phyloP scores from a whole-genome alignment of 208 protist genomes.

The Acanthamoeba lenticulata region DNA sequence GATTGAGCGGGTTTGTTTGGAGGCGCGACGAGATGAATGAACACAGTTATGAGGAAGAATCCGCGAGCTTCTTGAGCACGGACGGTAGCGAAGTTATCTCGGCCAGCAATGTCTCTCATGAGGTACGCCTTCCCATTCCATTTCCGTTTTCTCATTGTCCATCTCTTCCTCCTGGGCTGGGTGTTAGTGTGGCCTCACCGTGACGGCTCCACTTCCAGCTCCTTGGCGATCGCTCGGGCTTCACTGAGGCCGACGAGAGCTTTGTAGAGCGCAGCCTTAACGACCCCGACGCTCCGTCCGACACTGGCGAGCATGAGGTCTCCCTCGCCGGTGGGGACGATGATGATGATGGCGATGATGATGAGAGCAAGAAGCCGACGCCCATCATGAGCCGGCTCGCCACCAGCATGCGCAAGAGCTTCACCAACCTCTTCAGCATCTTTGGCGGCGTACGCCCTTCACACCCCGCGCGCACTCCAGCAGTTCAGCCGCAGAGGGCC shows the following conservation, averaged over 20 bases:
- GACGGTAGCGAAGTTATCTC: neutral
- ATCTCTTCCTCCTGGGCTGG: neutral
- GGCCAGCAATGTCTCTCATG: constrained; percentile 3
- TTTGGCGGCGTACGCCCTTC: neutral
- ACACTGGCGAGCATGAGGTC: neutral
- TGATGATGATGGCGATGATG: neutral
- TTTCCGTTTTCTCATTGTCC: neutral
- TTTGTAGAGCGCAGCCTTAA: neutral
- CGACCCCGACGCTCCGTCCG: neutral
- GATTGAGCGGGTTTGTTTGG: neutral
- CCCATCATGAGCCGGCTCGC: constrained; percentile 23
- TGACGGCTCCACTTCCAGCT: too few species aligned
- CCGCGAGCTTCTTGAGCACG: neutral
- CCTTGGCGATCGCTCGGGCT: neutral
- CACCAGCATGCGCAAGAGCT: neutral
- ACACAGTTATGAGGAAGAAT: neutral
- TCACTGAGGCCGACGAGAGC: constrained; percentile 3
- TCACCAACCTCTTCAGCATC: constrained; percentile 45
- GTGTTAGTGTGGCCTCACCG: neutral
- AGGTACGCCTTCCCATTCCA: neutral
- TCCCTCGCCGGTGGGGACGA: neutral
- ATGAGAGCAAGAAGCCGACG: neutral
- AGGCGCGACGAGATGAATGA: neutral
- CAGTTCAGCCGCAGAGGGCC: too few species aligned
- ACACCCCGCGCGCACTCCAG: neutral